phyloP scores from a whole-genome alignment of 257 asterid genomes.

The Gynochthodes officinalis region DNA sequence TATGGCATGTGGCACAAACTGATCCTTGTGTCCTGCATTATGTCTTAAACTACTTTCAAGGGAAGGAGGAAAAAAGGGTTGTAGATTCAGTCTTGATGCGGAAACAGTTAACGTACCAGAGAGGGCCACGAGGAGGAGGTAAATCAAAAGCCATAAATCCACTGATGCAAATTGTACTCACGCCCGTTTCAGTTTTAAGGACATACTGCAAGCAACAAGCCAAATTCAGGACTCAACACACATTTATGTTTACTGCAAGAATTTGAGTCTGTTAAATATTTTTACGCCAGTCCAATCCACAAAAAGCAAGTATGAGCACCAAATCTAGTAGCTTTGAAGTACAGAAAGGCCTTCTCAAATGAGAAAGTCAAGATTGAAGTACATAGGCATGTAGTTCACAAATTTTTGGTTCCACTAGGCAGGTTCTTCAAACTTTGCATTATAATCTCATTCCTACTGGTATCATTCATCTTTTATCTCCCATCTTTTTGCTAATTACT shows the following conservation, averaged over 20 bases:
- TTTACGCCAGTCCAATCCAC: too few species aligned
- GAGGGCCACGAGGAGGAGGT: conserved; percentile 86
- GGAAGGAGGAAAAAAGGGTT: not conserved
- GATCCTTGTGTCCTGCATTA: not conserved
- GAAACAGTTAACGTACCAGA: conserved; percentile 52
- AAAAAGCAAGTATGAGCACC: too few species aligned
- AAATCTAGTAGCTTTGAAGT: too few species aligned
- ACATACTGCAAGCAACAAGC: conserved; percentile 50
- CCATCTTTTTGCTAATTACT: too few species aligned
- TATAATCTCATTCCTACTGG: too few species aligned
- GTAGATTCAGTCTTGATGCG: not conserved
- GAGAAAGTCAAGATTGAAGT: too few species aligned
- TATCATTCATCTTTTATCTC: too few species aligned
- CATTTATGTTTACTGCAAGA: not conserved
- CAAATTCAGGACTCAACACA: conserved; percentile 1
- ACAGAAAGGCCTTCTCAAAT: too few species aligned
- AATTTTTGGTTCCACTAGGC: too few species aligned
- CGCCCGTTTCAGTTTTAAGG: conserved; percentile 66
- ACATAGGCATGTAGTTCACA: too few species aligned
- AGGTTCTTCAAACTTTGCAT: too few species aligned
- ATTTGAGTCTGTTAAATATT: too few species aligned
- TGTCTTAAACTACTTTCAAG: not conserved
- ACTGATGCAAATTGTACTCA: conserved; percentile 58
- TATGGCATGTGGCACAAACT: not conserved
- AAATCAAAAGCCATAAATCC: conserved; percentile 91